phyloP scores from a whole-genome alignment of 345 rosid species.

The Eucalyptus caleyi region DNA sequence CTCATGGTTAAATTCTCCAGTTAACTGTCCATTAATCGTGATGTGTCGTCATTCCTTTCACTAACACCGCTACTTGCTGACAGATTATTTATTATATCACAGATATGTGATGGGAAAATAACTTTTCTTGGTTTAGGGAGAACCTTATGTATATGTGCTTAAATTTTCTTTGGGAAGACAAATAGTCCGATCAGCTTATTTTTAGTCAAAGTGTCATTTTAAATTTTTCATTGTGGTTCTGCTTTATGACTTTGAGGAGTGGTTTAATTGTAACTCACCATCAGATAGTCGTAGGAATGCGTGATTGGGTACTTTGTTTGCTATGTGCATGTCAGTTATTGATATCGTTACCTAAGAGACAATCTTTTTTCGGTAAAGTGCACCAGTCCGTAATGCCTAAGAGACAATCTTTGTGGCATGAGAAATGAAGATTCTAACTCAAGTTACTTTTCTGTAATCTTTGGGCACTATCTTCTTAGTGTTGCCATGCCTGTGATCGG shows the following conservation, averaged over 20 bases:
- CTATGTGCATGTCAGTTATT: not conserved
- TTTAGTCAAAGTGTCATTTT: not conserved
- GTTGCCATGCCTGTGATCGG: constrained; percentile 1
- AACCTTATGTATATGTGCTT: not conserved
- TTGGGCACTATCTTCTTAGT: not conserved
- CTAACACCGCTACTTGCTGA: not conserved
- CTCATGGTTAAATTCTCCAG: not conserved
- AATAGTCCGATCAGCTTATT: not conserved
- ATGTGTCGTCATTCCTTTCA: not conserved
- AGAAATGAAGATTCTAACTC: not conserved
- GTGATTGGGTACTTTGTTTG: not conserved
- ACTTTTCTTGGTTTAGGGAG: not conserved
- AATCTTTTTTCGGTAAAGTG: not conserved
- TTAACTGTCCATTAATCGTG: not conserved
- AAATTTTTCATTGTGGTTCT: not conserved
- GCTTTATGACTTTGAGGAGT: not conserved
- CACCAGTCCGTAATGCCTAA: not conserved
- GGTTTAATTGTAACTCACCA: not conserved
- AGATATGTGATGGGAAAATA: not conserved
- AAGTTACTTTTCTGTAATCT: not conserved
- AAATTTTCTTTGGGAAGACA: not conserved
- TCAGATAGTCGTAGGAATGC: not conserved
- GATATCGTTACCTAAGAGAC: not conserved
- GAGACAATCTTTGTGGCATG: not conserved
- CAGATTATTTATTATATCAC: not conserved